Percentiles rank a stretch among this genome's conserved stretches.
Conservation (phyloP, 148 eudicot species). For the Mesembryanthemum crystallinum region DNA sequence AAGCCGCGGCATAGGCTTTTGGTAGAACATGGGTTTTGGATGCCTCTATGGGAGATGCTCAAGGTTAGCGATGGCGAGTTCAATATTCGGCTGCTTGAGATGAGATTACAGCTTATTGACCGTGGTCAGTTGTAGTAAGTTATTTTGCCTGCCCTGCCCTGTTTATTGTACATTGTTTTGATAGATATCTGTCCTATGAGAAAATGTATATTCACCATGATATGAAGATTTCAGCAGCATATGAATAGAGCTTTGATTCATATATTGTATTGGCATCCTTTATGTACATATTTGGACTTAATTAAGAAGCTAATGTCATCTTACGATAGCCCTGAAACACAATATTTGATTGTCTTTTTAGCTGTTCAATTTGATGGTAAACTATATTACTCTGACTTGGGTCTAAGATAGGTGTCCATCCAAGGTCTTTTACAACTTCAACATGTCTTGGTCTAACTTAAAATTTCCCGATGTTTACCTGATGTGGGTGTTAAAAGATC, state of each 20-base stretch:
- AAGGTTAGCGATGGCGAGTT: conserved; percentile 79
- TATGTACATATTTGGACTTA: neutral
- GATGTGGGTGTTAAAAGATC: neutral
- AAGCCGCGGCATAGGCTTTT: conserved; percentile 58
- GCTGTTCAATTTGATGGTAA: neutral
- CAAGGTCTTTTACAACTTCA: neutral
- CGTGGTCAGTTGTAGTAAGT: conserved; percentile 13
- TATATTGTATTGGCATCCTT: neutral
- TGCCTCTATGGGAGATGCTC: conserved; percentile 72
- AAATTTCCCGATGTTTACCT: neutral
- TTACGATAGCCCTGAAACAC: neutral
- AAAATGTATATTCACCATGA: neutral
- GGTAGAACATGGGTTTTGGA: conserved; percentile 50
- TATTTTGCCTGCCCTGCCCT: neutral
- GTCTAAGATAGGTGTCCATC: neutral
- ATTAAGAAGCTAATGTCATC: neutral
- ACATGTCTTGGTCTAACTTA: neutral
- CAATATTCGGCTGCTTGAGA: conserved; percentile 50
- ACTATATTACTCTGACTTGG: neutral
- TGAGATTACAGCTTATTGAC: conserved; percentile 35
- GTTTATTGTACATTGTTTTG: conserved; percentile 18
- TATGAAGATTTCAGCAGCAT: neutral
- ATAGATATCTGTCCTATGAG: neutral
- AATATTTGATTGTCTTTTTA: neutral
- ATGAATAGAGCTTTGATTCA: neutral